Percentiles rank a stretch among this genome's conserved stretches.
These are phyloP conservation scores for Podospora pseudocomata DNA, from an alignment of 495 filamentous ascomycete species.

Conservation along the genomic window DNA sequence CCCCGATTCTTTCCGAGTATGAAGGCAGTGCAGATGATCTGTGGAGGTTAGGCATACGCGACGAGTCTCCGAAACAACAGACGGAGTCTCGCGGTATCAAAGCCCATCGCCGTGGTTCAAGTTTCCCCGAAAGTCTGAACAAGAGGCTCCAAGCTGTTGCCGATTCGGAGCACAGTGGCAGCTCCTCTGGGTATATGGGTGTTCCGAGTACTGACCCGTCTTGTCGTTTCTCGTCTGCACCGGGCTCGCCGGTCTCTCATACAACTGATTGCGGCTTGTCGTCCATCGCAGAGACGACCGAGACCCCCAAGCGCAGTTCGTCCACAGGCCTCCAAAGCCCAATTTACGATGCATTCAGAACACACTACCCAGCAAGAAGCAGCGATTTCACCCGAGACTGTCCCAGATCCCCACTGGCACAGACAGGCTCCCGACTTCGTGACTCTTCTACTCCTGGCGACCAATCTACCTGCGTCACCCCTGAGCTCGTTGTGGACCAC, in stretches of 20 bases:
- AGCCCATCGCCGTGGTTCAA: conserved; percentile 13
- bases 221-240: not conserved
- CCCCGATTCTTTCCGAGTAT: conserved; percentile 11
- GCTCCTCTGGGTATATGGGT: conserved; percentile 6
- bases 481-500: not conserved
- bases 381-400: not conserved
- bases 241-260: not conserved
- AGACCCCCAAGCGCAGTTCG: not conserved
- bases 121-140: conserved; percentile 3
- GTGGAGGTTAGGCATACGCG: conserved; percentile 21
- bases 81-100: conserved; percentile 14
- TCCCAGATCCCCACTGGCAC: not conserved
- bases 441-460: not conserved
- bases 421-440: not conserved
- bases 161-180: not conserved
- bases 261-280: conserved; percentile 5
- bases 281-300: conserved; percentile 7
- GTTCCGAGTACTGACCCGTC: not conserved
- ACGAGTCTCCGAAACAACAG: conserved; percentile 27
- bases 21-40: conserved; percentile 23
- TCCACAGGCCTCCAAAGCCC: not conserved
- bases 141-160: not conserved
- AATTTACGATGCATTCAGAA: not conserved
- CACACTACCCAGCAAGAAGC: not conserved
- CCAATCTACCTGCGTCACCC: not conserved